phyloP scores from a whole-genome alignment of 2,329 filamentous ascomycete genomes.

The Uncinocarpus reesii region DNA sequence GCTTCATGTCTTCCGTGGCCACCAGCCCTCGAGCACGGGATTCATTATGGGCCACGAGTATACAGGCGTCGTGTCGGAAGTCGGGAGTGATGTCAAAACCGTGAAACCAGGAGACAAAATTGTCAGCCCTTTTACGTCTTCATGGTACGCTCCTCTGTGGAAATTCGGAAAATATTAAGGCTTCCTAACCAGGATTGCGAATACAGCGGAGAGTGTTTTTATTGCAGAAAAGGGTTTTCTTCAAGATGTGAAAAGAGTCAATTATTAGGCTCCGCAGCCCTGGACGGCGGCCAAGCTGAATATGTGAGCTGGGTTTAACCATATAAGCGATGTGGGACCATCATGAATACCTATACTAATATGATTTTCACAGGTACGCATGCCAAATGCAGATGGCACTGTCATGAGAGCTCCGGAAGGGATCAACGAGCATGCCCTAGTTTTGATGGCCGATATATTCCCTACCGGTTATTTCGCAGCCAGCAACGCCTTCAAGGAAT shows the following conservation, averaged over 20 bases:
- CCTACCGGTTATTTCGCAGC: slow-evolving; percentile 76
- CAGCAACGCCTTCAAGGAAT: slow-evolving; percentile 61
- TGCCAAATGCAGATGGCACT: slow-evolving; percentile 72
- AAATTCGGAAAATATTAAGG: neutral
- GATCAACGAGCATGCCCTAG: slow-evolving; percentile 62
- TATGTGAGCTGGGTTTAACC: slow-evolving; percentile 44
- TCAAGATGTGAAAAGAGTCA: slow-evolving; percentile 62
- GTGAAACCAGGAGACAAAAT: slow-evolving; percentile 66
- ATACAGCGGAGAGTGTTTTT: slow-evolving; percentile 62
- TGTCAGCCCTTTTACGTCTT: slow-evolving; percentile 73
- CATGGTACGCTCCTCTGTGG: slow-evolving; percentile 45
- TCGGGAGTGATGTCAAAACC: slow-evolving; percentile 56
- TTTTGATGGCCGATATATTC: slow-evolving; percentile 90
- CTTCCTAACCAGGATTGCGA: slow-evolving; percentile 1
- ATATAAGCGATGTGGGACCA: too few relatives aligned
- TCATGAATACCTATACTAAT: slow-evolving; percentile 14
- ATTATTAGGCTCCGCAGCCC: slow-evolving; percentile 57
- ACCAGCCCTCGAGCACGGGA: slow-evolving; percentile 56
- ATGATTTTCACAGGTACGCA: slow-evolving; percentile 44
- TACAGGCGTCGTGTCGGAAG: slow-evolving; percentile 61
- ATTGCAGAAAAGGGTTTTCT: slow-evolving; percentile 66
- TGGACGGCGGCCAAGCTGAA: slow-evolving; percentile 75
- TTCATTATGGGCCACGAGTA: slow-evolving; percentile 74
- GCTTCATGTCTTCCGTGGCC: slow-evolving; percentile 75
- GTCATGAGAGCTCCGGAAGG: slow-evolving; percentile 61